These are phyloP conservation scores for Nemania diffusa DNA, from an alignment of 2,329 filamentous ascomycete species.

Conservation along the genomic window DNA sequence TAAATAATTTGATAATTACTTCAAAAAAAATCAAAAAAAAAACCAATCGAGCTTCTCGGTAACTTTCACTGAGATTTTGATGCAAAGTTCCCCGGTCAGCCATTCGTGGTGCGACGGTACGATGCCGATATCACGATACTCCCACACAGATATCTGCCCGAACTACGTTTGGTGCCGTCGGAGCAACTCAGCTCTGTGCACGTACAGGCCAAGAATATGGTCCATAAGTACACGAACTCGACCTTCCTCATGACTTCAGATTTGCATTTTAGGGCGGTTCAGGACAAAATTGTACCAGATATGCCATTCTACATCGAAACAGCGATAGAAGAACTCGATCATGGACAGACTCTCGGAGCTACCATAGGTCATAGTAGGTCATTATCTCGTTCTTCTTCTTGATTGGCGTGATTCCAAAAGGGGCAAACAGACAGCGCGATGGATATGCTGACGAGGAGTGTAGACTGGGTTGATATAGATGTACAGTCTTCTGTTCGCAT, in stretches of 20 bases:
- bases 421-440: too few relatives aligned
- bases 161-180: slow-evolving; percentile 8
- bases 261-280: too few relatives aligned
- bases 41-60: too few relatives aligned
- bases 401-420: too few relatives aligned
- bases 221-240: background rate
- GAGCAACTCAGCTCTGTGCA: background rate
- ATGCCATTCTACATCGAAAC: too few relatives aligned
- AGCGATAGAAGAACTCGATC: too few relatives aligned
- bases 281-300: too few relatives aligned
- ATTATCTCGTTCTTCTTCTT: background rate
- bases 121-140: slow-evolving; percentile 21
- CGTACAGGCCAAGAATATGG: background rate
- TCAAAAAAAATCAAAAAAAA: too few relatives aligned
- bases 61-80: too few relatives aligned
- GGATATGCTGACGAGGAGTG: too few relatives aligned
- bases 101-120: slow-evolving; percentile 14
- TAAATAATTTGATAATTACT: too few relatives aligned
- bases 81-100: slow-evolving; percentile 1
- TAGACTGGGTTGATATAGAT: slow-evolving; percentile 32
- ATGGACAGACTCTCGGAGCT: background rate
- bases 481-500: slow-evolving; percentile 30
- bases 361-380: background rate
- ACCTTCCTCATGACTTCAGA: too few relatives aligned
- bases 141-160: slow-evolving; percentile 10